phyloP scores from a whole-genome alignment of 495 filamentous ascomycete genomes.

The Hyphodiscus hymeniophilus region DNA sequence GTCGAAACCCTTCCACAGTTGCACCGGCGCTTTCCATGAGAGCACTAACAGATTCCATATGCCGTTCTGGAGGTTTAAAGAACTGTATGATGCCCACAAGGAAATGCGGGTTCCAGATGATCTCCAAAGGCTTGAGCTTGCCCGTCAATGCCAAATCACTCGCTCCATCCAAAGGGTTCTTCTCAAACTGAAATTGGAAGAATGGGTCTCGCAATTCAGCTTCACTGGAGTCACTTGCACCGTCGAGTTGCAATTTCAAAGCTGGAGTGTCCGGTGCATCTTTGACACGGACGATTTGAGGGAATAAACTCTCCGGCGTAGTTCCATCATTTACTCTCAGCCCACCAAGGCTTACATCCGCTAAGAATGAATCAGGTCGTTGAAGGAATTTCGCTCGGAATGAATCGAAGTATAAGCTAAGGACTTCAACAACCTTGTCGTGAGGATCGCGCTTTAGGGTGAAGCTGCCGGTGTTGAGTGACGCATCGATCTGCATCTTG shows the following conservation, averaged over 20 bases:
- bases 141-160: slow-evolving; percentile 84
- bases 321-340: slow-evolving; percentile 94
- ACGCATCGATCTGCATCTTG: slow-evolving; percentile 85
- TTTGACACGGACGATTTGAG: slow-evolving; percentile 92
- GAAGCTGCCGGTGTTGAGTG: slow-evolving; percentile 86
- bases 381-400: slow-evolving; percentile 85
- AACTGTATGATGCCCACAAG: slow-evolving; percentile 84
- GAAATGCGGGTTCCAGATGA: slow-evolving; percentile 93
- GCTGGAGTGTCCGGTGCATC: slow-evolving; percentile 55
- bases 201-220: slow-evolving; percentile 58
- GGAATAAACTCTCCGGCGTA: slow-evolving; percentile 78
- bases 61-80: slow-evolving; percentile 89
- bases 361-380: slow-evolving; percentile 79
- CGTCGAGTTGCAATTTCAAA: slow-evolving; percentile 47
- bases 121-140: slow-evolving; percentile 90
- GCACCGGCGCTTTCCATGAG: slow-evolving; percentile 91
- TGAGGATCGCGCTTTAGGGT: slow-evolving; percentile 86
- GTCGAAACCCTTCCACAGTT: slow-evolving; percentile 86
- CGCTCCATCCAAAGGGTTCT: slow-evolving; percentile 87
- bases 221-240: slow-evolving; percentile 32
- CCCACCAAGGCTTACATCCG: slow-evolving; percentile 82
- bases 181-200: slow-evolving; percentile 86
- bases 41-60: slow-evolving; percentile 96
- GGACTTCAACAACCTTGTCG: slow-evolving; percentile 64
- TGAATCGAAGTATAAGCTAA: slow-evolving; percentile 86